Base-by-base conservation (phyloP, 2,329 filamentous ascomycete species). In the Talaromyces islandicus region DNA sequence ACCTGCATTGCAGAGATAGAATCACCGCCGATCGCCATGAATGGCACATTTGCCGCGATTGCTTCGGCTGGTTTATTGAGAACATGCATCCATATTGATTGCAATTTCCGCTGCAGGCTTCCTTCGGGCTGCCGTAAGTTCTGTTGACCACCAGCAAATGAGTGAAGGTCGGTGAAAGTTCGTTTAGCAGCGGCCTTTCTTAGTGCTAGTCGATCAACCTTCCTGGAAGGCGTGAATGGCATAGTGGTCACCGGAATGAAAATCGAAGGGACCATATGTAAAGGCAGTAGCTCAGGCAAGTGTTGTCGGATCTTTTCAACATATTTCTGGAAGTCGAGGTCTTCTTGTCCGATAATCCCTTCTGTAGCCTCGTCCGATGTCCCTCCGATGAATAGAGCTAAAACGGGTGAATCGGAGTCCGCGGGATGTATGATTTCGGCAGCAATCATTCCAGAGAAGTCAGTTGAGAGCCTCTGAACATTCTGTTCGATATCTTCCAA, bases 401-500 rank as follows among this genome's bases (percentile, higher is more conserved):
- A 24, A 27, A 11, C 29, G 12, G 55, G 38, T 41, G 43, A n/a
- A 21, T 19, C 29, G 24, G 25, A 50, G 17, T 46, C 19, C 14
- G n/a, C 3, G 35, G 38, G 27, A 46, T 35, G 25, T 11, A 27
- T 53, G 6, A 17, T 53, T 2, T 25, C 29, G 50, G 27, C 35
- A 5, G 55, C 29, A 43, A 59, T 29, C 19, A 21, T 51, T 25
- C 27, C 78, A 32, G 81, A 77, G 71, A 4, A 74, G 3, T 6
- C 41, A 75, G 7, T 69, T 63, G 3, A 30, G 11, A 30, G 68
- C 67, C 1, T 68, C n/a, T n/a, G 61, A 3, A 69, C 67, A 17
- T 73, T 61, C 30, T 65, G 70, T 60, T 77, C 75, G 9, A 77
- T 70, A 60, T 77, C 75, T 1, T 72, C 75, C 4, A 76, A 68